Evolutionary conservation across 495 filamentous ascomycete genomes (phyloP).

Genomic region (Neurospora sp.): DNA sequence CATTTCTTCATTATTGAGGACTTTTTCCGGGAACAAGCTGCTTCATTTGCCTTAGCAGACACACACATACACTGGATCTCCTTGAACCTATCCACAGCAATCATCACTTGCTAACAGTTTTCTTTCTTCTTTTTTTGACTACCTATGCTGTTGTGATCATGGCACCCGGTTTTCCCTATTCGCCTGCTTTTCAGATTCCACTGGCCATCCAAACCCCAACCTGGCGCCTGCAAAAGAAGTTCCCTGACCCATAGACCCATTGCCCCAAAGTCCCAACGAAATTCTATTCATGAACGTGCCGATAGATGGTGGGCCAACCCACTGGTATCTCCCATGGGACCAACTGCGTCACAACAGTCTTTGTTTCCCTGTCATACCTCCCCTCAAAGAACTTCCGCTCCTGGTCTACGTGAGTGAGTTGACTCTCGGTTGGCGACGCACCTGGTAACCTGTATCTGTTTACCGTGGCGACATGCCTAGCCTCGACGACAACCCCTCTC

Average conservation of each 20-base stretch:
- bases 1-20: not conserved
- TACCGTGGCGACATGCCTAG: not conserved
- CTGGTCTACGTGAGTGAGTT: not conserved
- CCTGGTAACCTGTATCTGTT: not conserved
- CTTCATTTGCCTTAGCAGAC: not conserved
- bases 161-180: not conserved
- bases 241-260: not conserved
- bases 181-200: not conserved
- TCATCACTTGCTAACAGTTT: not conserved
- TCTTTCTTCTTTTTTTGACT: not conserved
- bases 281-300: not conserved
- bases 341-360: not conserved
- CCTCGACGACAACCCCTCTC: not conserved
- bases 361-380: not conserved
- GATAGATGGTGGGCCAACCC: not conserved
- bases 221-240: not conserved
- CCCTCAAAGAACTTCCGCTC: not conserved
- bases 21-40: not conserved
- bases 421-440: not conserved
- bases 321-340: not conserved
- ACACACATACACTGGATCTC: not conserved
- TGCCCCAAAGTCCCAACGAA: not conserved
- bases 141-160: too few species aligned
- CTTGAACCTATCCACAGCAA: not conserved
- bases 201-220: not conserved